Conservation (phyloP, 2,329 filamentous ascomycete species). For the Xylariaceae sp. region DNA sequence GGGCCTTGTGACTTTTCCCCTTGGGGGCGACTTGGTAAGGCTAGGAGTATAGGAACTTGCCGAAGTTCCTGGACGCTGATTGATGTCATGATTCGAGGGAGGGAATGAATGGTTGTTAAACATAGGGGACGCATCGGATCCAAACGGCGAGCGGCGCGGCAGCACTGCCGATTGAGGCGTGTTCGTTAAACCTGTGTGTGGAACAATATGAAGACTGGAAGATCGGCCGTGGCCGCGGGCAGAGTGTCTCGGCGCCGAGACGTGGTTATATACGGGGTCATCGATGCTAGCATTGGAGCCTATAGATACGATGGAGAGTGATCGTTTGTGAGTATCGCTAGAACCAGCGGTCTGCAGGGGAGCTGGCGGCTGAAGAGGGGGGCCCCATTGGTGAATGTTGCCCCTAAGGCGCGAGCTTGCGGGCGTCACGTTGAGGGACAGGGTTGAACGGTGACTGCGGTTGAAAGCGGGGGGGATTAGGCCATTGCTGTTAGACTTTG, state of each 20-base stretch:
- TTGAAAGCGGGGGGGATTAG: slow-evolving; percentile 42
- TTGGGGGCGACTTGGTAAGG: slow-evolving; percentile 35
- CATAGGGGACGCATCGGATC: slow-evolving; percentile 44
- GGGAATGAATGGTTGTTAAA: slow-evolving; percentile 51
- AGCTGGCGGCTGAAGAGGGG: slow-evolving; percentile 25
- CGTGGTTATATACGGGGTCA: slow-evolving; percentile 41
- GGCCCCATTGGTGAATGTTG: slow-evolving; percentile 44
- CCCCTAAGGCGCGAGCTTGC: slow-evolving; percentile 41
- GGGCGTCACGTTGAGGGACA: slow-evolving; percentile 57
- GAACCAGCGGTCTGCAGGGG: slow-evolving; percentile 33
- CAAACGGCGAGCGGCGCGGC: slow-evolving; percentile 40
- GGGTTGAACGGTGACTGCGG: slow-evolving; percentile 60
- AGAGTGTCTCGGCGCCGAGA: slow-evolving; percentile 43
- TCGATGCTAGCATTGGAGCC: slow-evolving; percentile 49
- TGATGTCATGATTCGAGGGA: slow-evolving; percentile 41
- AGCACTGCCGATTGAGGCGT: slow-evolving; percentile 39
- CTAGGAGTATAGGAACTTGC: slow-evolving; percentile 45
- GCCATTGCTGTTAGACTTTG: slow-evolving; percentile 40
- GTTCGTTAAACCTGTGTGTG: slow-evolving; percentile 42
- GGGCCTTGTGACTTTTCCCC: slow-evolving; percentile 38
- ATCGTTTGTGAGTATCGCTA: slow-evolving; percentile 62
- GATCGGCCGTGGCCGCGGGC: slow-evolving; percentile 67
- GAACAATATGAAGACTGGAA: slow-evolving; percentile 72
- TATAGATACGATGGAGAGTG: slow-evolving; percentile 77
- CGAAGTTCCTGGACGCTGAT: slow-evolving; percentile 37